phyloP scores from a whole-genome alignment of 306 rosid genomes.

The Cucurbita maxima region DNA sequence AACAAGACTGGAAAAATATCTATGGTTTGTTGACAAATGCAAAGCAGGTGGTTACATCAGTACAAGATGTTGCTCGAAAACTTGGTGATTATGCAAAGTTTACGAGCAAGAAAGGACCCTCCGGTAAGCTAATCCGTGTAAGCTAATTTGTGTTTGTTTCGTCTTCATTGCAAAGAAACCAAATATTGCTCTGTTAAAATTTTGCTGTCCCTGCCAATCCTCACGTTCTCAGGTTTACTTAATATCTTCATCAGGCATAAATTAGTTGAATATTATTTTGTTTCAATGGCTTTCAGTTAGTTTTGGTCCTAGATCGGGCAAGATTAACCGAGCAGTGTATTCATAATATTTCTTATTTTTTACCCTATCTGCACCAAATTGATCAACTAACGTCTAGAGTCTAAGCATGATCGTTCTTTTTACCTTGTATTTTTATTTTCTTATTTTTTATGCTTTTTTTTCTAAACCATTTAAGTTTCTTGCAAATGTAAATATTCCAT shows the following conservation, averaged over 20 bases:
- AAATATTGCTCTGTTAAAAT: neutral
- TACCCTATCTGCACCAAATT: neutral
- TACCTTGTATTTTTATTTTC: neutral
- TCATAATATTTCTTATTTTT: neutral
- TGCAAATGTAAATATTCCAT: neutral
- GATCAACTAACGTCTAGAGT: neutral
- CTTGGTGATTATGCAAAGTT: slow-evolving; percentile 69
- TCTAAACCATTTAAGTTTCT: neutral
- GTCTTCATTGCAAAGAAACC: neutral
- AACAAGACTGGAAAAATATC: slow-evolving; percentile 68
- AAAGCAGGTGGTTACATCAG: slow-evolving; percentile 62
- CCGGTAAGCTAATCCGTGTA: slow-evolving; percentile 23
- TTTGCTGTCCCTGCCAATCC: neutral
- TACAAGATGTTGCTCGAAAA: slow-evolving; percentile 77
- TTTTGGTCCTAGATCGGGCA: neutral
- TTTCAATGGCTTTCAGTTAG: neutral
- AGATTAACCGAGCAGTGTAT: neutral
- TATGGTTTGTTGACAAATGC: slow-evolving; percentile 80
- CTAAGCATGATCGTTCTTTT: neutral
- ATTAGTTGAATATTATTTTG: neutral
- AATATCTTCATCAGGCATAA: neutral
- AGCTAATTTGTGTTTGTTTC: neutral
- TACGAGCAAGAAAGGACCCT: slow-evolving; percentile 25
- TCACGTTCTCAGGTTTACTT: neutral
- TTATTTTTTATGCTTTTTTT: neutral